These are phyloP conservation scores for Monosporascus sp. DNA, from an alignment of 2,329 filamentous ascomycete species.

Conservation along the genomic window DNA sequence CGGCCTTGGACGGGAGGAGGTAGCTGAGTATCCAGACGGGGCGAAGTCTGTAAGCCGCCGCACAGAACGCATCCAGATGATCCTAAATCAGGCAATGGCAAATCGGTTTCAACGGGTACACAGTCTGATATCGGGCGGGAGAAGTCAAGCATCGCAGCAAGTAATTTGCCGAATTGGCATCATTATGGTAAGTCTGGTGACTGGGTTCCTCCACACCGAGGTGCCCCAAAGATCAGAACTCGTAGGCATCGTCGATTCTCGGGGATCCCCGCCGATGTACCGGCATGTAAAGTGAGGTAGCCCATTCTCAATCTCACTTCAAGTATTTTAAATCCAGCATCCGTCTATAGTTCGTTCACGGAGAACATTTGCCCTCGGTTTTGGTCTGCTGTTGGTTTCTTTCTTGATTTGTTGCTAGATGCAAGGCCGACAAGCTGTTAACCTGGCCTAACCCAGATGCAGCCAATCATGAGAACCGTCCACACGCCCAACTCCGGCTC, in stretches of 20 bases:
- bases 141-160: not conserved
- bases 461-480: conserved; percentile 51
- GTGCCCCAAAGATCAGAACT: not conserved
- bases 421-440: conserved; percentile 33
- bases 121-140: not conserved
- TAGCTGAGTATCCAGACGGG: too few relatives aligned
- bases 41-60: too few relatives aligned
- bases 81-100: too few relatives aligned
- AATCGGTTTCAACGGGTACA: too few relatives aligned
- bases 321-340: conserved; percentile 4
- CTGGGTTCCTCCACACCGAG: not conserved
- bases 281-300: not conserved
- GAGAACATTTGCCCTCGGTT: conserved; percentile 4
- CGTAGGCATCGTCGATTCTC: not conserved
- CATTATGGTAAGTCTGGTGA: not conserved
- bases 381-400: conserved; percentile 25
- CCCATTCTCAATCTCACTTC: conserved; percentile 3
- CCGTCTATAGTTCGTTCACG: conserved; percentile 15
- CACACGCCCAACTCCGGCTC: conserved; percentile 58
- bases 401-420: conserved; percentile 32
- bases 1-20: too few relatives aligned
- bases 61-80: too few relatives aligned
- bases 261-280: too few relatives aligned
- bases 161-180: not conserved
- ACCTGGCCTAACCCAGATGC: conserved; percentile 47